Evolutionary conservation across 169 alveolate species (phyloP), one percentile per base, ranked within the genome.

Genomic region (Perkinsus chesapeaki): DNA sequence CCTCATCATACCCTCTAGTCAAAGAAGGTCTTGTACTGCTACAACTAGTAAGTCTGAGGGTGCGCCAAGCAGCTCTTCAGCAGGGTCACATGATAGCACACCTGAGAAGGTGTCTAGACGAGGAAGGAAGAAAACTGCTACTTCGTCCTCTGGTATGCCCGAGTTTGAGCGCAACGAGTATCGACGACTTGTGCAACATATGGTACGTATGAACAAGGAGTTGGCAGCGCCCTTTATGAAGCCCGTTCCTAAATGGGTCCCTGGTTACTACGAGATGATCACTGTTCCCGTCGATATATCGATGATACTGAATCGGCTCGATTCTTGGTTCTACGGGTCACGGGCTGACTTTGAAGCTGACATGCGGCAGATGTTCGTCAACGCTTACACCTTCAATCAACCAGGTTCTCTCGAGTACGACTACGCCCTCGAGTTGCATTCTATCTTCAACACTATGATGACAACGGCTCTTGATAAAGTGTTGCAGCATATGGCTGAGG

Each of bases 101-200:
- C 82, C 82, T 60, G 82, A 60, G 82, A 60, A 60, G 82, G 31
- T 34, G 3, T 60, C 82, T 60, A 60, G 82, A 60, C 82, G 82
- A 60, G 82, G 82, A 27, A 60, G 82, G 23, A 60, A 60, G 82
- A 60, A 60, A 34, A 9, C 82, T 0, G 31, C 82, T 60, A 16
- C 36, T 60, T 23, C 12, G 12, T 34, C 82, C 1, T 60, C 36
- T 1, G 82, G 82, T 23, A 60, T 60, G 82, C 31, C 82, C 31
- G 82, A 60, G 82, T 60, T 60, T 34, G 82, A 60, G 82, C 82
- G 82, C 82, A 60, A 60, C 82, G 82, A 60, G 82, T 60, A 60
- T 34, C 82, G 82, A 34, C 12, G 82, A 34, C 27, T 60, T 27
- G 82, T 60, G 36, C 82, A 60, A 60, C 82, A 60, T 16, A 60